These are phyloP conservation scores for Omphalotus guepiniiformis DNA, from an alignment of 768 basidiomycete genomes.

Conservation along the genomic window DNA sequence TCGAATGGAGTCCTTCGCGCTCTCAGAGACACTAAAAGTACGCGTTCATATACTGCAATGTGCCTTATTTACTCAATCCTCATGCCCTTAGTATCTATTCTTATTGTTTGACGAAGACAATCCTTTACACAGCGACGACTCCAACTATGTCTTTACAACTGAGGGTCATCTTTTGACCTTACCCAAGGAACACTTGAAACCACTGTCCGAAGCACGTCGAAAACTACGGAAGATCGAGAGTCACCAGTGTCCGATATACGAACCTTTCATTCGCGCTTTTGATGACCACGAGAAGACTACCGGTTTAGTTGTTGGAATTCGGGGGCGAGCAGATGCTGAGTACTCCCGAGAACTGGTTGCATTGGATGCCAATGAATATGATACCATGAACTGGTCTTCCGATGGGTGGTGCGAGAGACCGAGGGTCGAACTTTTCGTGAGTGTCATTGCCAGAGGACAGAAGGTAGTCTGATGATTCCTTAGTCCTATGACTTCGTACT, in stretches of 20 bases:
- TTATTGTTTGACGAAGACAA: slow-evolving; percentile 89
- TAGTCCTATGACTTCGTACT: slow-evolving; percentile 85
- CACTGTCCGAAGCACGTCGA: slow-evolving; percentile 53
- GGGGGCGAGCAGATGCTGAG: slow-evolving; percentile 70
- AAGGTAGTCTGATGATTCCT: slow-evolving; percentile 4
- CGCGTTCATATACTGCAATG: background rate
- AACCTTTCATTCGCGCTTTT: slow-evolving; percentile 34
- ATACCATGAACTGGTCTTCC: slow-evolving; percentile 57
- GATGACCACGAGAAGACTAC: slow-evolving; percentile 26
- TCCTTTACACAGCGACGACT: slow-evolving; percentile 66
- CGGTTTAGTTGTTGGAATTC: slow-evolving; percentile 66
- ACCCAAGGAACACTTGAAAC: slow-evolving; percentile 47
- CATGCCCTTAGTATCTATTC: slow-evolving; percentile 75
- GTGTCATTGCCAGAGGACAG: slow-evolving; percentile 27
- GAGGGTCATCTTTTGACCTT: slow-evolving; percentile 89
- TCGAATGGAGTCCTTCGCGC: slow-evolving; percentile 95
- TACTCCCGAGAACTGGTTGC: slow-evolving; percentile 75
- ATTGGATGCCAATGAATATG: slow-evolving; percentile 41
- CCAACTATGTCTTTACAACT: slow-evolving; percentile 90
- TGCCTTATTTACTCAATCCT: background rate
- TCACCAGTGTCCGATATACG: slow-evolving; percentile 74
- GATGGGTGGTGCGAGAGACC: slow-evolving; percentile 78
- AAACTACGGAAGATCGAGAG: slow-evolving; percentile 58
- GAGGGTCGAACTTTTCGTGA: slow-evolving; percentile 61
- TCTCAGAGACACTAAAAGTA: slow-evolving; percentile 91